Evolutionary conservation across 345 rosid genomes (phyloP).

Genomic region (Hibiscus tridactylites): DNA sequence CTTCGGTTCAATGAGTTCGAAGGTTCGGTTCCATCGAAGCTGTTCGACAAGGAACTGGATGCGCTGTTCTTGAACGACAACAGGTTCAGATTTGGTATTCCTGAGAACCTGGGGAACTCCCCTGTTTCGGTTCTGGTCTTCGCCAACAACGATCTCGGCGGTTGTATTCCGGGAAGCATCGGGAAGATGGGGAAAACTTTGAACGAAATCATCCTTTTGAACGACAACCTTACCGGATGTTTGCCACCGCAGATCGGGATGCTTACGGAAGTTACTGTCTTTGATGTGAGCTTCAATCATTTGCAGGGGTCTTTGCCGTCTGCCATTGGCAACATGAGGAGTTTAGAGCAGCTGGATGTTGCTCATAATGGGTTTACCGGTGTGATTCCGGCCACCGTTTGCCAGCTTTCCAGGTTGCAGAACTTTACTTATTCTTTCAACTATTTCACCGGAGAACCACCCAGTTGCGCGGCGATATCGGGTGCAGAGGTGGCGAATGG

Average conservation of each 20-base stretch:
- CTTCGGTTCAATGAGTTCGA: constrained; percentile 75
- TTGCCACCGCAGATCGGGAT: constrained; percentile 61
- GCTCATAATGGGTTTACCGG: constrained; percentile 58
- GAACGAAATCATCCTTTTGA: constrained; percentile 60
- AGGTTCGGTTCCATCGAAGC: constrained; percentile 50
- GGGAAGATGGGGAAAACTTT: constrained; percentile 63
- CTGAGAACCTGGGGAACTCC: constrained; percentile 58
- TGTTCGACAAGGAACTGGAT: constrained; percentile 52
- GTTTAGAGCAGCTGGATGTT: constrained; percentile 57
- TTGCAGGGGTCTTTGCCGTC: constrained; percentile 52
- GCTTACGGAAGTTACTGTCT: constrained; percentile 46
- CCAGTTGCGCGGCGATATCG: constrained; percentile 37
- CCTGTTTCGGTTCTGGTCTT: constrained; percentile 65
- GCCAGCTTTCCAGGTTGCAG: constrained; percentile 44
- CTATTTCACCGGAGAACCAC: constrained; percentile 57
- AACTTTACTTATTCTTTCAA: constrained; percentile 63
- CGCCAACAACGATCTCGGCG: constrained; percentile 68
- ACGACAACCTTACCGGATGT: constrained; percentile 68
- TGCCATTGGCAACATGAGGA: constrained; percentile 50
- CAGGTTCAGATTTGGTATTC: constrained; percentile 55
- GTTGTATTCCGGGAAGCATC: constrained; percentile 65
- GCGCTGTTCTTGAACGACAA: constrained; percentile 62
- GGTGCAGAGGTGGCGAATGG: constrained; percentile 23
- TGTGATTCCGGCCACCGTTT: constrained; percentile 41
- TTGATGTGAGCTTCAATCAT: constrained; percentile 53